These are phyloP conservation scores for Rhododendron griersonianum DNA, from an alignment of 148 eudicot species.

Conservation along the genomic window DNA sequence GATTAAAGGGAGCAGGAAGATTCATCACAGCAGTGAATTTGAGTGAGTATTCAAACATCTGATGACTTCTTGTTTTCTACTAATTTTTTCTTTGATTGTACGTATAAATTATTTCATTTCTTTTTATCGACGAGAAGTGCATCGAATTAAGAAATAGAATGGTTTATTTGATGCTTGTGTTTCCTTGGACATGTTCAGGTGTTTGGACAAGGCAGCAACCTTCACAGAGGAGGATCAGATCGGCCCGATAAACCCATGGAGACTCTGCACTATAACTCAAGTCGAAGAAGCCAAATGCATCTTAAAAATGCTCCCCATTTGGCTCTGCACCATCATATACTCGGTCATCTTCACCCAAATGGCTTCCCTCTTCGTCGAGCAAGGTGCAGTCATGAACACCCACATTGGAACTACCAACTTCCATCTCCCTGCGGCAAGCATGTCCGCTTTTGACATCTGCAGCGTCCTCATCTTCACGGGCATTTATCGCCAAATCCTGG, in stretches of 20 bases:
- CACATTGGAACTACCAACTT: slow-evolving; percentile 26
- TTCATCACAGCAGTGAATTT: slow-evolving; percentile 50
- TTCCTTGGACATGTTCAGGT: slow-evolving; percentile 25
- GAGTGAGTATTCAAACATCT: slow-evolving; percentile 26
- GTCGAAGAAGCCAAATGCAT: slow-evolving; percentile 95
- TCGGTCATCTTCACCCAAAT: slow-evolving; percentile 92
- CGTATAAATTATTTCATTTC: not conserved
- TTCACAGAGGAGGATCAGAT: slow-evolving; percentile 31
- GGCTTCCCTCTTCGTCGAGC: slow-evolving; percentile 96
- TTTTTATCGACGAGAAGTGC: not conserved
- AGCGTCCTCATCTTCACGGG: slow-evolving; percentile 72
- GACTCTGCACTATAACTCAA: slow-evolving; percentile 76
- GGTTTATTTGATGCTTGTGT: not conserved
- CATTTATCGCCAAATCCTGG: slow-evolving; percentile 52
- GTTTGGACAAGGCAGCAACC: slow-evolving; percentile 84
- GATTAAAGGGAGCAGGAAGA: slow-evolving; percentile 89
- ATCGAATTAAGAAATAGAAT: not conserved
- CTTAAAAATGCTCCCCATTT: slow-evolving; percentile 65
- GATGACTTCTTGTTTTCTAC: not conserved
- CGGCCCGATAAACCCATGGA: slow-evolving; percentile 56
- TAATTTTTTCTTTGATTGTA: not conserved
- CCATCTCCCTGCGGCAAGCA: slow-evolving; percentile 83
- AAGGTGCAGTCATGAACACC: slow-evolving; percentile 77
- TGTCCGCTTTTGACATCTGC: slow-evolving; percentile 72
- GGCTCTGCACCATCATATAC: slow-evolving; percentile 91